phyloP scores from a whole-genome alignment of 2,329 filamentous ascomycete species.

The Aspergillus thermomutatus region DNA sequence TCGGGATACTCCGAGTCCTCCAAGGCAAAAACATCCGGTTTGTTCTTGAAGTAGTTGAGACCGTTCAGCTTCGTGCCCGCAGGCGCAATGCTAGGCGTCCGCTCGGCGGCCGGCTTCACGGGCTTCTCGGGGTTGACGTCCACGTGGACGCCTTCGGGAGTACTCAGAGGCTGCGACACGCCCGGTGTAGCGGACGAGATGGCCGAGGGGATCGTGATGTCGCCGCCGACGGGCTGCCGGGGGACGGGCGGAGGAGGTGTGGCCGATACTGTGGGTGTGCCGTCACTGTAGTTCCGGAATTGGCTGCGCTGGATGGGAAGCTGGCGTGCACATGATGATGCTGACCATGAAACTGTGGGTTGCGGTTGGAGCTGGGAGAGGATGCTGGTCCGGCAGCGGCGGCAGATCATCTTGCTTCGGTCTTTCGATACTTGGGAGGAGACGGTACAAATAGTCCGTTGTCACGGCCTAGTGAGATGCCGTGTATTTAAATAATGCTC shows the following conservation, averaged over 20 bases:
- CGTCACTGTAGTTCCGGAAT: conserved; percentile 33
- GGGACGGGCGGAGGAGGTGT: conserved; percentile 30
- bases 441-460: conserved; percentile 1
- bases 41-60: conserved; percentile 48
- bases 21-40: conserved; percentile 42
- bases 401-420: conserved; percentile 38
- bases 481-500: no score
- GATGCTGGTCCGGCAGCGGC: conserved; percentile 39
- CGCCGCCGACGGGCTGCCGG: conserved; percentile 29
- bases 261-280: conserved; percentile 25
- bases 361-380: conserved; percentile 36
- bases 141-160: conserved; percentile 30
- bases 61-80: conserved; percentile 41
- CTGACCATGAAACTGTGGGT: conserved; percentile 22
- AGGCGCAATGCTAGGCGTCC: conserved; percentile 36
- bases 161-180: conserved; percentile 41
- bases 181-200: conserved; percentile 39
- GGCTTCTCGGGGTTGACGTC: conserved; percentile 25
- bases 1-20: conserved; percentile 49
- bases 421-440: background rate
- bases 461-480: background rate
- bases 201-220: conserved; percentile 33
- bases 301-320: conserved; percentile 28
- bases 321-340: conserved; percentile 27
- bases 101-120: conserved; percentile 24